phyloP scores from a whole-genome alignment of 140 eudicot species.

The Ambrosia hybrid region DNA sequence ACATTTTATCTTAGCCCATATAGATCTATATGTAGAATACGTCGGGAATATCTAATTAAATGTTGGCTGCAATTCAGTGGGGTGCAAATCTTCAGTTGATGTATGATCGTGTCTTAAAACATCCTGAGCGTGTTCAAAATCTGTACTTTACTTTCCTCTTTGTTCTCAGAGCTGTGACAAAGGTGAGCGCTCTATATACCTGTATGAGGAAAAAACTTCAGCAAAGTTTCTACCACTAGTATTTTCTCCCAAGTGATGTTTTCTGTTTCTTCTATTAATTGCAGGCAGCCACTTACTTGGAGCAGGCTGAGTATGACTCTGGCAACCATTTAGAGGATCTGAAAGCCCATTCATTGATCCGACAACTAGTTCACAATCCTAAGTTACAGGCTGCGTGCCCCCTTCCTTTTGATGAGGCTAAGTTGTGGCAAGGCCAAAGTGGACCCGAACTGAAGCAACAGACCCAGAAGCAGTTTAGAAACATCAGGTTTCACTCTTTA shows the following conservation, averaged over 20 bases:
- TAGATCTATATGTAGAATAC: not conserved
- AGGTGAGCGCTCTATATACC: constrained; percentile 50
- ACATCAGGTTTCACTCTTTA: constrained; percentile 56
- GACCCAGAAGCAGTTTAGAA: constrained; percentile 78
- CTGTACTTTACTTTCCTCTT: constrained; percentile 88
- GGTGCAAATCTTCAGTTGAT: constrained; percentile 70
- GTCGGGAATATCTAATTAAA: constrained; percentile 2
- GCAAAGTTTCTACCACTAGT: not conserved
- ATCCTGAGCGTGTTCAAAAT: constrained; percentile 79
- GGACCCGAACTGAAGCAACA: constrained; percentile 91
- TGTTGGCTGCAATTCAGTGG: constrained; percentile 63
- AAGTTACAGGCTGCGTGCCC: constrained; percentile 91
- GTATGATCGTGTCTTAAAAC: constrained; percentile 85
- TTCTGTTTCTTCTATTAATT: constrained; percentile 20
- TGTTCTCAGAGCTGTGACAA: constrained; percentile 92
- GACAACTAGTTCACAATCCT: constrained; percentile 69
- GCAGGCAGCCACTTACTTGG: constrained; percentile 87
- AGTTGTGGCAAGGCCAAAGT: constrained; percentile 90
- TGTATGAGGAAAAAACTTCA: constrained; percentile 8
- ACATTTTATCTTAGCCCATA: constrained; percentile 6
- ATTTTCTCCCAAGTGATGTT: constrained; percentile 15
- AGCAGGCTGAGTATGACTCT: constrained; percentile 92
- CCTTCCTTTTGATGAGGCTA: constrained; percentile 91
- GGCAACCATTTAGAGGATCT: constrained; percentile 81
- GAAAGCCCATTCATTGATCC: constrained; percentile 77